These are phyloP conservation scores for Anthoceros angustus DNA, from an alignment of 225 moss, liverwort and hornwort species.

Conservation along the genomic window DNA sequence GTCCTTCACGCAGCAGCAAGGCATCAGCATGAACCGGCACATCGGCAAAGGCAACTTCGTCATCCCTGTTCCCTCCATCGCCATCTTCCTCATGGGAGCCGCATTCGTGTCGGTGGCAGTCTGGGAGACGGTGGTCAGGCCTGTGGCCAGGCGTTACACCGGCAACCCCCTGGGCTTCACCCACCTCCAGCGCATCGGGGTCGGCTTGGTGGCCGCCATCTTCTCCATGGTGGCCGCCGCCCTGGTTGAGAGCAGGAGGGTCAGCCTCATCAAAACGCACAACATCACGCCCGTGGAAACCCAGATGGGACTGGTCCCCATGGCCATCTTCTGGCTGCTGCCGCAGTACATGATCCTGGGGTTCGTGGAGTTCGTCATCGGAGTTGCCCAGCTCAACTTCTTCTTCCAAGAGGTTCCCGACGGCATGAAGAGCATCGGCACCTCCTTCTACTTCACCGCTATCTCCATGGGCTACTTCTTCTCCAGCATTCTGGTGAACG, in stretches of 20 bases:
- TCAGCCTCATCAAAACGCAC: slow-evolving; percentile 10
- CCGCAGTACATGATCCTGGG: slow-evolving; percentile 42
- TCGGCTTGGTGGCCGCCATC: slow-evolving; percentile 34
- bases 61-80: slow-evolving; percentile 28
- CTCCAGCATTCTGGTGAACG: slow-evolving; percentile 27
- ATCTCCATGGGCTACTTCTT: slow-evolving; percentile 40
- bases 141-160: slow-evolving; percentile 15
- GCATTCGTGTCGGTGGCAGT: slow-evolving; percentile 30
- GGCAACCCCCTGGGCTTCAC: slow-evolving; percentile 25
- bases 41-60: slow-evolving; percentile 10
- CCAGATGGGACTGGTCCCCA: slow-evolving; percentile 2
- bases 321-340: slow-evolving; percentile 30
- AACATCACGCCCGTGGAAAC: background rate
- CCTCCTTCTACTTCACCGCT: slow-evolving; percentile 40
- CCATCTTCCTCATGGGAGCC: slow-evolving; percentile 31
- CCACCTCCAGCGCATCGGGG: slow-evolving; percentile 35
- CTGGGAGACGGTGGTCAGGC: slow-evolving; percentile 29
- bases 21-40: background rate
- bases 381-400: slow-evolving; percentile 47
- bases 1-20: background rate
- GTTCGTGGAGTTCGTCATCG: slow-evolving; percentile 37
- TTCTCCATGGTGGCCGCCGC: slow-evolving; percentile 34
- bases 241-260: slow-evolving; percentile 31
- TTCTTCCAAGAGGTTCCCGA: slow-evolving; percentile 53
- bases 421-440: slow-evolving; percentile 43